Evolutionary conservation across 495 filamentous ascomycete species (phyloP).

Genomic region (Elasticomyces elasticus): DNA sequence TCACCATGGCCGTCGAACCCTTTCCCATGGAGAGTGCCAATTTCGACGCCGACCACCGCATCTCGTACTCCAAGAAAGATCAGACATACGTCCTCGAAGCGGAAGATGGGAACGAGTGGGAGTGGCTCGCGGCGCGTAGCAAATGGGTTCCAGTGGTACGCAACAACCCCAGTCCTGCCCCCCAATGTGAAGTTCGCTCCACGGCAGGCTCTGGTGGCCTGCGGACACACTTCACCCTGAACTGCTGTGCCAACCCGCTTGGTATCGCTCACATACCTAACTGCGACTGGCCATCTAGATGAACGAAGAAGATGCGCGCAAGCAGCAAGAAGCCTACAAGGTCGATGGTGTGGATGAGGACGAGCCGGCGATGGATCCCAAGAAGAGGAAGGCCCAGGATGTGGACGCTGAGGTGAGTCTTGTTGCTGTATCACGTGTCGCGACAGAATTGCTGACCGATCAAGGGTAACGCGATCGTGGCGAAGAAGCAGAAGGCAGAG

Average conservation of each 20-base stretch:
- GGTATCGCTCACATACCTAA: background rate
- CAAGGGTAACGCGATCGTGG: background rate
- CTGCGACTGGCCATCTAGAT: conserved; percentile 36
- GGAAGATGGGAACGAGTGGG: conserved; percentile 75
- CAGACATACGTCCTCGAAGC: conserved; percentile 74
- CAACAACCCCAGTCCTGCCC: background rate
- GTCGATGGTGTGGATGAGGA: conserved; percentile 57
- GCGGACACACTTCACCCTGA: conserved; percentile 30
- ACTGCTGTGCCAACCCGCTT: conserved; percentile 23
- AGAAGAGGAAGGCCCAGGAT: conserved; percentile 64
- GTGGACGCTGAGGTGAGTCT: conserved; percentile 11
- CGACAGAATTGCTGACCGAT: background rate
- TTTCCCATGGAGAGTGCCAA: conserved; percentile 38
- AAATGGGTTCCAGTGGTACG: conserved; percentile 51
- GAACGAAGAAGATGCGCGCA: conserved; percentile 68
- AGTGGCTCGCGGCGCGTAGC: conserved; percentile 60
- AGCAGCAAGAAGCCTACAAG: conserved; percentile 68
- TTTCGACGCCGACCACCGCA: conserved; percentile 72
- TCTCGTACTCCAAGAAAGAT: conserved; percentile 74
- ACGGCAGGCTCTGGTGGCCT: conserved; percentile 1
- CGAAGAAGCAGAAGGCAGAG: conserved; percentile 44
- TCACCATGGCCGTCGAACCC: conserved; percentile 3
- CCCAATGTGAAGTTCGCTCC: background rate
- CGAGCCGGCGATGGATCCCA: conserved; percentile 42
- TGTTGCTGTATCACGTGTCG: background rate